Conservation (phyloP, 305 asterid genomes). For the Fraxinus dipetala region DNA sequence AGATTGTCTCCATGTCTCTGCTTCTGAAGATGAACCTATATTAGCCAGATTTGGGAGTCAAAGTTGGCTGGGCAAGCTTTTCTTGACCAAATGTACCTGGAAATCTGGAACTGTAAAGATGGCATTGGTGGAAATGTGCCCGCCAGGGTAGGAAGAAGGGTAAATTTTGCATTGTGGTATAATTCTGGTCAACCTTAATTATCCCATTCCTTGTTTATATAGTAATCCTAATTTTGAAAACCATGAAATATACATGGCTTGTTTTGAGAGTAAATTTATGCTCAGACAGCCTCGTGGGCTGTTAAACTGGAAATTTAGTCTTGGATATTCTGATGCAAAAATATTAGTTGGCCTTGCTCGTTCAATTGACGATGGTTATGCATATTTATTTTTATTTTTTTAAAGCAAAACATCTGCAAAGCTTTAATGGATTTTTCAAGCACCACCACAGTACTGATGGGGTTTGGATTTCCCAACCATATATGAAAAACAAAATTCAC, state of each 20-base stretch:
- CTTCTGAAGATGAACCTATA: slow-evolving; percentile 10
- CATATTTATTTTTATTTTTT: too few species aligned
- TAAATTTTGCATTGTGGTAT: neutral
- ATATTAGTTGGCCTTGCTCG: neutral
- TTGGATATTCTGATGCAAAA: neutral
- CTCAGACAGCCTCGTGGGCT: neutral
- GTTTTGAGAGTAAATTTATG: neutral
- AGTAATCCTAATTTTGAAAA: slow-evolving; percentile 2
- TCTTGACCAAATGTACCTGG: neutral
- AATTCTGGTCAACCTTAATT: neutral
- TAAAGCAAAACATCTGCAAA: neutral
- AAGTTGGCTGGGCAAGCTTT: neutral
- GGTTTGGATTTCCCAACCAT: neutral
- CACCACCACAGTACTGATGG: neutral
- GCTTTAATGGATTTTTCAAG: neutral
- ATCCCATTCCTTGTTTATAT: slow-evolving; percentile 4
- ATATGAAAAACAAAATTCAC: neutral
- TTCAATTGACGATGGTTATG: neutral
- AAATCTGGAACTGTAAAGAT: slow-evolving; percentile 8
- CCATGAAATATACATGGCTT: neutral
- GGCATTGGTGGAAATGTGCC: slow-evolving; percentile 1
- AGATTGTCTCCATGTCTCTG: neutral
- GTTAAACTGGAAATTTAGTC: neutral
- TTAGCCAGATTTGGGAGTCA: neutral
- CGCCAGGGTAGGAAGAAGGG: neutral